Percentiles rank a stretch among this genome's conserved stretches.
These are phyloP conservation scores for Scheffersomyces cryptocercus DNA, from an alignment of 1,139 yeast species.

Conservation along the genomic window DNA sequence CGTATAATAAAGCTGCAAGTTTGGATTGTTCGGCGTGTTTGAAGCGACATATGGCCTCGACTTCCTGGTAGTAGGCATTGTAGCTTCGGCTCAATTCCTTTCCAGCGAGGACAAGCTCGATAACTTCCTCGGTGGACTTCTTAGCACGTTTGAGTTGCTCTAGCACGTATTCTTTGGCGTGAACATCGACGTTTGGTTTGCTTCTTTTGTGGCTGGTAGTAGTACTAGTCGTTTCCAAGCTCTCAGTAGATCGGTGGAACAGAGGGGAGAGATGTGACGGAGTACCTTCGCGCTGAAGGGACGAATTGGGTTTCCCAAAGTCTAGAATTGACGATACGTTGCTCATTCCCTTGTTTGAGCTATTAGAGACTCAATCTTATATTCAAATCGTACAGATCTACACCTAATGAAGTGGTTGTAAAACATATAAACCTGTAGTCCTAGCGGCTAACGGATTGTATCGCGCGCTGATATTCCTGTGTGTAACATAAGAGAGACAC, in stretches of 20 bases:
- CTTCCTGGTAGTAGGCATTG: slow-evolving; percentile 27
- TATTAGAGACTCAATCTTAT: too few relatives aligned
- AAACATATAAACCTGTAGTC: too few relatives aligned
- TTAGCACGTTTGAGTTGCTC: slow-evolving; percentile 2
- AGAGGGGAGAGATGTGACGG: background rate
- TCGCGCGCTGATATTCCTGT: too few relatives aligned
- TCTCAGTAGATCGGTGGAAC: background rate
- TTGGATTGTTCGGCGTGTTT: slow-evolving; percentile 34
- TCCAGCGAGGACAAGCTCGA: slow-evolving; percentile 23
- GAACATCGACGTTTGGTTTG: background rate
- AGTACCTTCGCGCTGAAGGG: background rate
- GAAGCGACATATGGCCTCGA: slow-evolving; percentile 35
- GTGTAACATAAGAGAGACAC: too few relatives aligned
- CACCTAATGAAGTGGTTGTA: too few relatives aligned
- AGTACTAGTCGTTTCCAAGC: background rate
- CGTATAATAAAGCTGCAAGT: slow-evolving; percentile 22
- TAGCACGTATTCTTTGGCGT: background rate
- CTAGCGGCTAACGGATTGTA: too few relatives aligned
- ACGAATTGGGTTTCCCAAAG: background rate
- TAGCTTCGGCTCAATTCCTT: slow-evolving; percentile 21
- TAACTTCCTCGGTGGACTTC: slow-evolving; percentile 6
- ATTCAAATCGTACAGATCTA: too few relatives aligned
- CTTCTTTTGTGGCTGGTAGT: background rate
- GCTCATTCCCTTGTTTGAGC: too few relatives aligned
- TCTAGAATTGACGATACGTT: too few relatives aligned